Conservation (phyloP, 352 stramenopile genomes). For the Pythium vanterpoolii region DNA sequence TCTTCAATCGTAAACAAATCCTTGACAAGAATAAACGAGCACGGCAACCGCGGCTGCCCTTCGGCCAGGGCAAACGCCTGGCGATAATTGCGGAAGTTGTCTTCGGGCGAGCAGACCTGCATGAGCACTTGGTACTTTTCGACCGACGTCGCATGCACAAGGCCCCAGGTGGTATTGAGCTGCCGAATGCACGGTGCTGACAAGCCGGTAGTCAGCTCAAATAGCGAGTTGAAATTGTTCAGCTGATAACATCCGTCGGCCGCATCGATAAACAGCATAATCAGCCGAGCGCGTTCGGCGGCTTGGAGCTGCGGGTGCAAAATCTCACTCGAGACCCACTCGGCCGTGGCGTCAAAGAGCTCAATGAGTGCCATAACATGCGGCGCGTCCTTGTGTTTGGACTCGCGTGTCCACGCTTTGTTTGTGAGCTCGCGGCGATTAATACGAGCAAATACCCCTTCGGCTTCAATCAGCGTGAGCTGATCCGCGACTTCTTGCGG, state of each 20-base stretch:
- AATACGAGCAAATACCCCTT: constrained; percentile 70
- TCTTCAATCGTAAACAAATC: constrained; percentile 88
- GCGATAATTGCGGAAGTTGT: constrained; percentile 86
- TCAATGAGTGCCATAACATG: constrained; percentile 85
- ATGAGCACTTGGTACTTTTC: constrained; percentile 85
- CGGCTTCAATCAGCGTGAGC: constrained; percentile 75
- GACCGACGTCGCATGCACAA: constrained; percentile 51
- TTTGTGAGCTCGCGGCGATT: constrained; percentile 79
- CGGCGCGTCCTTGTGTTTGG: constrained; percentile 75
- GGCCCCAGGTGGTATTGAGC: constrained; percentile 79
- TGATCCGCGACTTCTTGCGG: constrained; percentile 78
- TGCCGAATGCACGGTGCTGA: constrained; percentile 80
- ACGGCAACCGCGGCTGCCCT: constrained; percentile 70
- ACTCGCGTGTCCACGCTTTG: constrained; percentile 83
- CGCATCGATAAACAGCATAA: constrained; percentile 82
- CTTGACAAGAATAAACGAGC: constrained; percentile 86
- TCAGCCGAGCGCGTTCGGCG: constrained; percentile 74
- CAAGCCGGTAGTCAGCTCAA: constrained; percentile 76
- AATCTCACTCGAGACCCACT: constrained; percentile 88
- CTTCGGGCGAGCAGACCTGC: constrained; percentile 75
- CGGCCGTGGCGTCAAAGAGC: constrained; percentile 78
- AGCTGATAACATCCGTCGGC: constrained; percentile 80
- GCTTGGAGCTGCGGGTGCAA: constrained; percentile 81
- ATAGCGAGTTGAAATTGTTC: constrained; percentile 90
- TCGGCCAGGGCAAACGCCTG: constrained; percentile 77